Base-by-base conservation (phyloP, 2,329 filamentous ascomycete species). In the Ceratocystis papillata region DNA sequence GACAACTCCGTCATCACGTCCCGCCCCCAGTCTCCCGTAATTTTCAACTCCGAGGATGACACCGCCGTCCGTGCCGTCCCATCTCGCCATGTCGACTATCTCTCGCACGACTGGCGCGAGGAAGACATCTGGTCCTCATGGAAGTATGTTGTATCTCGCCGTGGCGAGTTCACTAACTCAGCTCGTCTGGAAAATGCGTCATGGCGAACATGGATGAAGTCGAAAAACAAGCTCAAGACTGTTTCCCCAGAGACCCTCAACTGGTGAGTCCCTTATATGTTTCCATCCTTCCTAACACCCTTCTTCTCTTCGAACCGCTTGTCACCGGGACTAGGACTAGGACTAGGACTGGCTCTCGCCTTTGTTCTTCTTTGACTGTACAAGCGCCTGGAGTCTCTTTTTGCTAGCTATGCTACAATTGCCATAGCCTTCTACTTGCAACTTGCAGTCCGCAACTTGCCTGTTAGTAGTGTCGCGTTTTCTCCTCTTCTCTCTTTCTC, bases 121-220 rank as follows among this genome's bases (percentile, higher is more conserved):
- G 92, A 97, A 75, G 93, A 99, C 75, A 95, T 97, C 30, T 97
- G 92, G 92, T 87, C 89, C 5, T 96, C 93, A 1, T 97, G 94
- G 94, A 87, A 91, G 73, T 94, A 96, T 73, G 90, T 97, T 71
- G 86, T 92, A 17, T 87, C 88, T 33, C 88, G 90, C 72, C 82
- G 87, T 71, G 85, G 85, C 68, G 83, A 89, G 64, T 95, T 95
- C 70, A 86, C 84, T 71, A 93, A 96, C 74, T 84, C 88, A 45
- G 87, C 86, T 44, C 82, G 94, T 62, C 77, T 97, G 37, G 94
- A 97, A 75, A 97, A 99, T 75, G 94, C 94, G 2, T 96, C 91
- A 0, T 99, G 94, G 94, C 83, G 94, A 73, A 94, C 91, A 0
- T 97, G 94, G 94, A 88, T 90, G 74, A 97, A 97, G 76, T 82